Percentiles rank a stretch among this genome's conserved stretches.
Conservation (phyloP, 2,329 filamentous ascomycete species). For the Scedosporium apiospermum region DNA sequence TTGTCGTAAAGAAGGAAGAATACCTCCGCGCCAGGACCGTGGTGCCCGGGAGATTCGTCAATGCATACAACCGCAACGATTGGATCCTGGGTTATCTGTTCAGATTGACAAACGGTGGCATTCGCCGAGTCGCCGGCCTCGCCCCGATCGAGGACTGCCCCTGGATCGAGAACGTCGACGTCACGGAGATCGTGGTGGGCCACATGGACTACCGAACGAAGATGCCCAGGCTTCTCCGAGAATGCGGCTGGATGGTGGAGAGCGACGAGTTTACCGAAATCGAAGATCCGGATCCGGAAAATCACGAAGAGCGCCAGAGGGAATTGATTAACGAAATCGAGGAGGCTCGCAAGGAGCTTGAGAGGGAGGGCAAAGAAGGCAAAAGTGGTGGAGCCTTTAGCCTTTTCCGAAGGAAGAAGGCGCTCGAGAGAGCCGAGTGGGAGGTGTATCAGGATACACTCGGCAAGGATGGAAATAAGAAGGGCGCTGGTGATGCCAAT, state of each 20-base stretch:
- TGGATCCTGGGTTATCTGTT: constrained; percentile 98
- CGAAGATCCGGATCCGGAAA: constrained; percentile 92
- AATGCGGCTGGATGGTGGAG: constrained; percentile 85
- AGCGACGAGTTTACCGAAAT: constrained; percentile 94
- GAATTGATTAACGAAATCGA: constrained; percentile 96
- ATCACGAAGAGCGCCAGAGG: constrained; percentile 76
- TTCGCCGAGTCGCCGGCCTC: constrained; percentile 79
- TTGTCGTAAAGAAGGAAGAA: constrained; percentile 87
- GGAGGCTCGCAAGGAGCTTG: constrained; percentile 78
- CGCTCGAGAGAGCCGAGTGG: constrained; percentile 77
- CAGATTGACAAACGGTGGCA: constrained; percentile 84
- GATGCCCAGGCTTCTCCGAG: constrained; percentile 79
- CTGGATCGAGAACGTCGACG: constrained; percentile 80
- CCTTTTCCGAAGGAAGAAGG: constrained; percentile 77
- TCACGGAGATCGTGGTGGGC: constrained; percentile 75
- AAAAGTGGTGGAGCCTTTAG: constrained; percentile 48
- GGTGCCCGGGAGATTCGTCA: constrained; percentile 86
- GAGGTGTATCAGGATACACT: constrained; percentile 76
- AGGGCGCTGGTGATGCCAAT: constrained; percentile 31
- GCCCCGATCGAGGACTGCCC: constrained; percentile 66
- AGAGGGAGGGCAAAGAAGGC: constrained; percentile 64
- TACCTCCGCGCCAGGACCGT: constrained; percentile 73
- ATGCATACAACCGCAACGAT: constrained; percentile 88
- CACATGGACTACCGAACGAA: constrained; percentile 95
- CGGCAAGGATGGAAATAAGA: constrained; percentile 30